phyloP scores from a whole-genome alignment of 2,329 filamentous ascomycete species.

The Cercospora janseana region DNA sequence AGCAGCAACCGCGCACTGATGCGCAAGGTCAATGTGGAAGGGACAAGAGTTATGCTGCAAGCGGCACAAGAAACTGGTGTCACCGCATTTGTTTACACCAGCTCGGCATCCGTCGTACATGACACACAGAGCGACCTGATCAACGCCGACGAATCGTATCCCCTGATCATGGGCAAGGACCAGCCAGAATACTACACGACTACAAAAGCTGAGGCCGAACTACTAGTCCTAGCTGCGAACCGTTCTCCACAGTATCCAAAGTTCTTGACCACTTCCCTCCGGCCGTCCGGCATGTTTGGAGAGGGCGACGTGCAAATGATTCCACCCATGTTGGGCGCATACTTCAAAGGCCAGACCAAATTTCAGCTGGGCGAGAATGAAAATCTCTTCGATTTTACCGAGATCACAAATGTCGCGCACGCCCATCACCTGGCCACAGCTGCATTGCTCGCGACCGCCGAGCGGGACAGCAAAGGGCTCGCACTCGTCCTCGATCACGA shows the following conservation, averaged over 20 bases:
- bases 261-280: conserved; percentile 52
- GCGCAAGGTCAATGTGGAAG: conserved; percentile 53
- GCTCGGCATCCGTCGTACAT: conserved; percentile 51
- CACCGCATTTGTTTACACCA: conserved; percentile 55
- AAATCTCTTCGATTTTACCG: conserved; percentile 56
- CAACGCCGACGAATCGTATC: conserved; percentile 52
- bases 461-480: conserved; percentile 34
- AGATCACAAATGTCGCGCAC: conserved; percentile 53
- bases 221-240: conserved; percentile 50
- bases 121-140: conserved; percentile 47
- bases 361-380: conserved; percentile 53
- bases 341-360: conserved; percentile 49
- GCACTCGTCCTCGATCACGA: conserved; percentile 47
- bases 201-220: conserved; percentile 52
- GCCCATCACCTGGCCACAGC: conserved; percentile 52
- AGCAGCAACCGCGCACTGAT: conserved; percentile 43
- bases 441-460: conserved; percentile 49
- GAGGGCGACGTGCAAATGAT: conserved; percentile 50
- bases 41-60: conserved; percentile 50
- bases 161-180: conserved; percentile 45
- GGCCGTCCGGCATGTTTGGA: conserved; percentile 53
- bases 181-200: conserved; percentile 54
- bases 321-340: conserved; percentile 47
- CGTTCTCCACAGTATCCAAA: conserved; percentile 41
- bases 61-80: conserved; percentile 50